Evolutionary conservation across 345 rosid genomes (phyloP).

Genomic region (Eutrema yunnanense): DNA sequence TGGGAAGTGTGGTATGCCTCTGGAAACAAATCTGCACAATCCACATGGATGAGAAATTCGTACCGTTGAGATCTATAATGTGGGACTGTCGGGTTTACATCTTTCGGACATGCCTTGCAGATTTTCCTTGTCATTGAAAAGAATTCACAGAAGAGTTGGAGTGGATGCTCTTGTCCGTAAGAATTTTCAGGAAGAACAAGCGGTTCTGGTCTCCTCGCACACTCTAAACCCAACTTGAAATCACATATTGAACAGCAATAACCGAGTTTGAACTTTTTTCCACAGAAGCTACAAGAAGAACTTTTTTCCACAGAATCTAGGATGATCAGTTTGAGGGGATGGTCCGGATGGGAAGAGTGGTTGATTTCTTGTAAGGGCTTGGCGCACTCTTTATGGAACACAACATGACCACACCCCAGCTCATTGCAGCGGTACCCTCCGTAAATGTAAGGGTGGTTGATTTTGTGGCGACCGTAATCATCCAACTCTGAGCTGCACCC

Average conservation of each 20-base stretch:
- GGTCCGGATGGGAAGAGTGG: background rate
- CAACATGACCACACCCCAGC: background rate
- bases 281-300: background rate
- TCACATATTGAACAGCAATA: background rate
- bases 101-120: background rate
- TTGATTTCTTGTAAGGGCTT: background rate
- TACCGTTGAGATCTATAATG: background rate
- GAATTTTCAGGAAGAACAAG: background rate
- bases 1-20: background rate
- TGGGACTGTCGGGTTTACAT: accelerated
- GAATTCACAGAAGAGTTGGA: background rate
- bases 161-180: background rate
- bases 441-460: background rate
- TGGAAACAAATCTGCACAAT: background rate
- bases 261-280: background rate
- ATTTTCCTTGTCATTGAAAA: too few relatives aligned
- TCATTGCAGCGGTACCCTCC: slow-evolving; percentile 3
- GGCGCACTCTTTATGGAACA: background rate
- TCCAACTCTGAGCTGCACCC: background rate
- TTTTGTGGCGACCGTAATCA: too few relatives aligned
- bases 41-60: background rate
- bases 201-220: background rate
- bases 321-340: background rate
- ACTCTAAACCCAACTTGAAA: background rate
- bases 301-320: background rate